Conservation (phyloP, 2,329 filamentous ascomycete species). For the Ceratocystis eucalypticola region DNA sequence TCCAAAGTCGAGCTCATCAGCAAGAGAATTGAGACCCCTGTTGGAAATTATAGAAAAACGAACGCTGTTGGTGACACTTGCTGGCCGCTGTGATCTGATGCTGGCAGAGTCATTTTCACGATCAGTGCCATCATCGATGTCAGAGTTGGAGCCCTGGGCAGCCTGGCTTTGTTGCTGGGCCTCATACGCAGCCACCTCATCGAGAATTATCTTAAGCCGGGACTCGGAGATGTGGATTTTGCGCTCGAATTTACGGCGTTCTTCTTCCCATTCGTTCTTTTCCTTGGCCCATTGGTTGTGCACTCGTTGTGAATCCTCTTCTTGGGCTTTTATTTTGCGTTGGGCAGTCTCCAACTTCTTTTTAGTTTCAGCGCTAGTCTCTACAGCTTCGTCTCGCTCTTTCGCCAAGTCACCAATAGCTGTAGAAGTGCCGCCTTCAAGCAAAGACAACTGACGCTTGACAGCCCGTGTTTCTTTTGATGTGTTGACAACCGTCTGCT, state of each 20-base stretch:
- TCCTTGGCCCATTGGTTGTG: constrained; percentile 75
- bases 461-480: constrained; percentile 66
- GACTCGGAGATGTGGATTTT: constrained; percentile 83
- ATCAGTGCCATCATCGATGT: constrained; percentile 42
- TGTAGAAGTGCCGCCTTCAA: constrained; percentile 79
- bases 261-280: constrained; percentile 70
- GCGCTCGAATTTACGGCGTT: constrained; percentile 68
- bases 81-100: constrained; percentile 42
- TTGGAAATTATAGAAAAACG: constrained; percentile 58
- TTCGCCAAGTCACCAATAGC: constrained; percentile 70
- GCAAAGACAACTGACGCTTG: constrained; percentile 70
- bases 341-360: constrained; percentile 65
- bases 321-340: constrained; percentile 63
- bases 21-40: constrained; percentile 57
- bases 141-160: constrained; percentile 30
- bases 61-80: constrained; percentile 58
- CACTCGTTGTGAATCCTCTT: constrained; percentile 67
- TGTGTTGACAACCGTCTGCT: constrained; percentile 45
- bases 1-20: constrained; percentile 81
- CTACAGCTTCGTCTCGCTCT: constrained; percentile 74
- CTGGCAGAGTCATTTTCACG: constrained; percentile 61
- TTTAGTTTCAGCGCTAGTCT: constrained; percentile 56
- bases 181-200: constrained; percentile 67
- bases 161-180: constrained; percentile 34
- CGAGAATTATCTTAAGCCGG: constrained; percentile 68